phyloP scores from a whole-genome alignment of 2,329 filamentous ascomycete species.

The Fusarium euwallaceae region DNA sequence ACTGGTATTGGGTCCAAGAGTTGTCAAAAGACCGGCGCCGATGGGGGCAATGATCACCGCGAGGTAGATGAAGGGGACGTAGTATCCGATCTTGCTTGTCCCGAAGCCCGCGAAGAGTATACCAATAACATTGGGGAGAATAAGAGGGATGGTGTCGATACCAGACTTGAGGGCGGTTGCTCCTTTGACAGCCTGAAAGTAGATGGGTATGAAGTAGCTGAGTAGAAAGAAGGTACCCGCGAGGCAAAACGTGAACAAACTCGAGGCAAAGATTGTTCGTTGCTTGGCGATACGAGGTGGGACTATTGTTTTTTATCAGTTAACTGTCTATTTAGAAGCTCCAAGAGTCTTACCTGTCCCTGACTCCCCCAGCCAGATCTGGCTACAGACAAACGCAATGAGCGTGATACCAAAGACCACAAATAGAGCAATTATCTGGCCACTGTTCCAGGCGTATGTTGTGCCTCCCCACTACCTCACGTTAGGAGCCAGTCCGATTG shows the following conservation, averaged over 20 bases:
- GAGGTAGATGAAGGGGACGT: conserved; percentile 53
- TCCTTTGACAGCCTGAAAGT: conserved; percentile 62
- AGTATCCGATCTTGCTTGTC: conserved; percentile 52
- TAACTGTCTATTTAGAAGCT: accelerated
- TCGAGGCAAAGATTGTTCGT: conserved; percentile 2
- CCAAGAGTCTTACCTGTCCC: not conserved
- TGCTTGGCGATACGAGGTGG: not conserved
- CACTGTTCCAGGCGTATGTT: not conserved
- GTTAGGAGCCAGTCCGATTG: not conserved
- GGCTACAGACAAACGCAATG: conserved; percentile 2
- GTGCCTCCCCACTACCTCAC: conserved; percentile 2
- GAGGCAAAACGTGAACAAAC: conserved; percentile 7
- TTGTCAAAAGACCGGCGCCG: conserved; percentile 58
- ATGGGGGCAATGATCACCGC: conserved; percentile 48
- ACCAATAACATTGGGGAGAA: conserved; percentile 36
- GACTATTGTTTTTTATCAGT: not conserved
- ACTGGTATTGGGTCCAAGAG: conserved; percentile 39
- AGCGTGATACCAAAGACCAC: not conserved
- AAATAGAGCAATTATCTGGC: not conserved
- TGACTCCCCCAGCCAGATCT: conserved; percentile 2
- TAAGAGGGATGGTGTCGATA: conserved; percentile 41
- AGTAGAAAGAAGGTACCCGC: not conserved
- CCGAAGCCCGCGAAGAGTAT: conserved; percentile 40
- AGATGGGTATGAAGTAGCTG: conserved; percentile 62
- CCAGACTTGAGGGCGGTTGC: conserved; percentile 40